Evolutionary conservation across 345 rosid species (phyloP), one percentile per base, ranked within the genome.

Genomic region (Melaleuca alternifolia): DNA sequence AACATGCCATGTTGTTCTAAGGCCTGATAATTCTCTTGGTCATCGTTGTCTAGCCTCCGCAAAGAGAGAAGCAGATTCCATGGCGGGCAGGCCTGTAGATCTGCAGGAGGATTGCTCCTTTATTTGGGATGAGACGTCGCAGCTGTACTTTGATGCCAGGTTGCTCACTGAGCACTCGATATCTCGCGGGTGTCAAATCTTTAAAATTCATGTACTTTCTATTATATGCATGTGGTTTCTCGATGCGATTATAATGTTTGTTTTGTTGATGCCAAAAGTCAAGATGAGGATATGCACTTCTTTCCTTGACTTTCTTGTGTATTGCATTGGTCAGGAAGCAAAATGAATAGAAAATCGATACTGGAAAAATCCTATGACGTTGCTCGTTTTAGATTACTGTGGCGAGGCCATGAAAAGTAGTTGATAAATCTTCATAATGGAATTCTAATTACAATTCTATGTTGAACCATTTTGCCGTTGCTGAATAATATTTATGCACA

Each of bases 141-240:
- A 88, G 85, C 94, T 96, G 76, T 94, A 93, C 85, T 86, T 93
- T 86, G 97, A 96, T 88, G 90, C 95, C 91, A 93, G 98, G 97
- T 89, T 37, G 48, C 26, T 71, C 81, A 5, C 81, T 71, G 37
- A 18, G 21, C 26, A 37, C 81, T 71, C 0, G 14, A 71, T 71
- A 71, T 71, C 57, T 21, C 5, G 10, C 10, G 57, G 57, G 57
- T 54, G 26, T 54, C 44, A 37, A 71, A 71, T 71, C 23, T 71
- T 37, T 10, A 18, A 18, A 71, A 71, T 71, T 71, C 81, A 37
- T 5, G 48, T 10, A 3, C 23, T 65, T 71, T 71, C 48, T 33
- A 33, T 33, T 33, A 16, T 33, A 71, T 33, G 46, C 13, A 5
- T 9, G 48, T 71, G 81, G 48, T 44, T 71, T 71, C 81, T 71